Evolutionary conservation across 1,284 basidiomycete species (phyloP).

Genomic region (Apiotrichum gamsii): DNA sequence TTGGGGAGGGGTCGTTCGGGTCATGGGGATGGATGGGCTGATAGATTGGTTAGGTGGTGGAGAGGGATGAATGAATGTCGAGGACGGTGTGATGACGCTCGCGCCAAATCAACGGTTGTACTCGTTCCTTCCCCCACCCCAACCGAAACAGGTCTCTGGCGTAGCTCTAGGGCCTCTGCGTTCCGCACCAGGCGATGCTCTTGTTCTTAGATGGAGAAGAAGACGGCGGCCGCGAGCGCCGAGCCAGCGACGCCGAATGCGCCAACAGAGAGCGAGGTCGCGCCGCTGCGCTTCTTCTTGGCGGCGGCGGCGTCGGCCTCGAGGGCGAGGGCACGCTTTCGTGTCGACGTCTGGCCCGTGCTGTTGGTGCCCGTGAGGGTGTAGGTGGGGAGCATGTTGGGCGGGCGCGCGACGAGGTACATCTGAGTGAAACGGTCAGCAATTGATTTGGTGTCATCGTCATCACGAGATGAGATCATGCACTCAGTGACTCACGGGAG

Average conservation of each 20-base stretch:
- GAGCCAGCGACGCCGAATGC: background rate
- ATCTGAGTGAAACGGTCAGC: slow-evolving; percentile 18
- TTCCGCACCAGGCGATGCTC: too few species aligned
- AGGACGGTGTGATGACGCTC: too few species aligned
- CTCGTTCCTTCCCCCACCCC: too few species aligned
- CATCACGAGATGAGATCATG: too few species aligned
- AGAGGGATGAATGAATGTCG: too few species aligned
- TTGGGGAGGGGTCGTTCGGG: background rate
- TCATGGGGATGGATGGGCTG: background rate
- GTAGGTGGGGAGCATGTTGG: slow-evolving; percentile 49
- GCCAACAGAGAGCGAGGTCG: background rate
- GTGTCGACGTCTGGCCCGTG: slow-evolving; percentile 14
- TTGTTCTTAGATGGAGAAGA: background rate
- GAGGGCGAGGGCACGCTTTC: background rate
- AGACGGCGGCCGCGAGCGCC: background rate
- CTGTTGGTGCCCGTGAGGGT: slow-evolving; percentile 45
- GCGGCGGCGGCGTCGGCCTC: background rate
- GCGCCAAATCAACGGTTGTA: too few species aligned
- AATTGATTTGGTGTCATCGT: too few species aligned
- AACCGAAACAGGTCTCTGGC: too few species aligned
- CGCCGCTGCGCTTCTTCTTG: slow-evolving; percentile 1
- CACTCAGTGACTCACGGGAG: slow-evolving; percentile 31
- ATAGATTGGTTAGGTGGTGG: too few species aligned
- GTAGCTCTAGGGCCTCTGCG: background rate
- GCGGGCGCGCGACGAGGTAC: slow-evolving; percentile 43